Evolutionary conservation across 2,329 filamentous ascomycete genomes (phyloP).

Genomic region (Trichoderma asperellum): DNA sequence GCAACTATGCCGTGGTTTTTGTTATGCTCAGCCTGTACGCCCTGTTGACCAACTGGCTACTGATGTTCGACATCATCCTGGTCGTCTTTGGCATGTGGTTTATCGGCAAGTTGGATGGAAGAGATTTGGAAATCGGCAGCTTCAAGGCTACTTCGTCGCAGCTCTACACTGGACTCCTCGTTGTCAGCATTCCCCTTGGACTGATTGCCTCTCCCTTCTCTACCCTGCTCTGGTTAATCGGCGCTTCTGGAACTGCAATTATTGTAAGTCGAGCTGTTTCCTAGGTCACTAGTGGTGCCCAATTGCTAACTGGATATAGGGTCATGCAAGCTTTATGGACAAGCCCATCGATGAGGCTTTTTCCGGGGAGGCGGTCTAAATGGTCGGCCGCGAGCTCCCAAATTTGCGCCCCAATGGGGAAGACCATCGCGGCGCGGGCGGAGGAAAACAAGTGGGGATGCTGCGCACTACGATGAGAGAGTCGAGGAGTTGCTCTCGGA

Average conservation of each 20-base stretch:
- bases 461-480: slow-evolving; percentile 45
- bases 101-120: slow-evolving; percentile 86
- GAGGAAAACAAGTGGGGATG: slow-evolving; percentile 60
- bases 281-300: not conserved
- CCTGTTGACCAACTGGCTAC: slow-evolving; percentile 80
- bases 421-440: slow-evolving; percentile 93
- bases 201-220: slow-evolving; percentile 82
- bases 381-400: slow-evolving; percentile 99
- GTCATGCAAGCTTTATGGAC: slow-evolving; percentile 94
- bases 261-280: slow-evolving; percentile 45
- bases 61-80: slow-evolving; percentile 92
- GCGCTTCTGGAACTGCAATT: slow-evolving; percentile 90
- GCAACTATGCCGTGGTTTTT: slow-evolving; percentile 96
- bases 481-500: slow-evolving; percentile 72
- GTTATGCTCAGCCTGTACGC: slow-evolving; percentile 96
- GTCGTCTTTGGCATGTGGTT: slow-evolving; percentile 85
- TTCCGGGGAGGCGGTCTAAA: slow-evolving; percentile 99
- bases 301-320: slow-evolving; percentile 42
- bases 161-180: slow-evolving; percentile 86
- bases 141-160: slow-evolving; percentile 86
- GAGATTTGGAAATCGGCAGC: slow-evolving; percentile 83
- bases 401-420: slow-evolving; percentile 94
- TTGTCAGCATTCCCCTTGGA: slow-evolving; percentile 81
- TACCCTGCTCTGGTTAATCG: slow-evolving; percentile 92
- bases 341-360: slow-evolving; percentile 99